These are phyloP conservation scores for Fusarium papillatum DNA, from an alignment of 2,329 filamentous ascomycete species.

Conservation along the genomic window DNA sequence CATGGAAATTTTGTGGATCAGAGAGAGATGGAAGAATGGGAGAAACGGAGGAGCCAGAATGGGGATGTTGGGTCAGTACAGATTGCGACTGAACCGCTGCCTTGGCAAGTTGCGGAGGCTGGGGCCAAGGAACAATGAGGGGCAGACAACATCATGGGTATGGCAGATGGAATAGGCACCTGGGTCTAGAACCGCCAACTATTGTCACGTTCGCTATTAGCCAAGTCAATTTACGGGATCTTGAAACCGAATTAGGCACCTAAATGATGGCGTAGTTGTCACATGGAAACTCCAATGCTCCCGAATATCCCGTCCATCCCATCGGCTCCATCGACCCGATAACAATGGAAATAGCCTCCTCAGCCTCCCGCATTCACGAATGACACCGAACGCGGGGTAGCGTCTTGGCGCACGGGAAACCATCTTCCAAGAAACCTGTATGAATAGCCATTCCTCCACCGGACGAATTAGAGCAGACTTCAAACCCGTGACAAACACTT, in stretches of 20 bases:
- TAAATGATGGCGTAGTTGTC: background rate
- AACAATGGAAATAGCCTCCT: background rate
- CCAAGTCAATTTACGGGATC: background rate
- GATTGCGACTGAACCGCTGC: background rate
- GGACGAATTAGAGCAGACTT: background rate
- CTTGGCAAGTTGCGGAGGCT: background rate
- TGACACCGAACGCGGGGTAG: background rate
- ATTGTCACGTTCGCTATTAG: background rate
- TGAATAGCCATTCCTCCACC: background rate
- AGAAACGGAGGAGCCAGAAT: background rate
- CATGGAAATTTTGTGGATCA: conserved; percentile 24
- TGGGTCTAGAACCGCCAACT: background rate
- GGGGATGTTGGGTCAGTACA: background rate
- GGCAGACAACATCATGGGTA: background rate
- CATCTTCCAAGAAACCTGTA: background rate
- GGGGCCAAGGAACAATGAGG: background rate
- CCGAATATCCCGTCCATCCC: background rate
- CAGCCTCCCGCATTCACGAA: background rate
- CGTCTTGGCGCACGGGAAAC: background rate
- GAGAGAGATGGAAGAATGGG: conserved; percentile 21
- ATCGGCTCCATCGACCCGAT: background rate
- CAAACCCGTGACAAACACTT: background rate
- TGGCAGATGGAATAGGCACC: background rate
- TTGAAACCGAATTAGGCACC: background rate
- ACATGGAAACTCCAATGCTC: background rate